Evolutionary conservation across 225 moss, liverwort and hornwort genomes (phyloP).

Genomic region (Thuidium tamariscinum): DNA sequence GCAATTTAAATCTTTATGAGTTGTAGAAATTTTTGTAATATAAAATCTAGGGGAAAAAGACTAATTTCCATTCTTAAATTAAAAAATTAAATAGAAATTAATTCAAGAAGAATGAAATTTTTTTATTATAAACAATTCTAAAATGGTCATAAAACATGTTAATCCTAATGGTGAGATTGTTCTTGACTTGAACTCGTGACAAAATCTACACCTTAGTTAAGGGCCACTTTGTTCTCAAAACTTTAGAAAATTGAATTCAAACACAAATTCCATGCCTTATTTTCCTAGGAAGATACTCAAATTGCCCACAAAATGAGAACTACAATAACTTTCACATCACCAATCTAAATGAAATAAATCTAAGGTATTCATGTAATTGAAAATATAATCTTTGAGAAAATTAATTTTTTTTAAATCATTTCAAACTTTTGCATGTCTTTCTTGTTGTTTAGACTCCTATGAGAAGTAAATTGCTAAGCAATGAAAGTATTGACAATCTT

Average conservation of each 20-base stretch:
- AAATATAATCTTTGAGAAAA: background rate
- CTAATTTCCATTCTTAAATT: no score
- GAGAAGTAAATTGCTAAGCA: background rate
- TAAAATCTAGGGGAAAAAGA: background rate
- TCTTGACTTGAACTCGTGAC: background rate
- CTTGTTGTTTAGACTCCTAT: background rate
- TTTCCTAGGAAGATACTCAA: accelerated
- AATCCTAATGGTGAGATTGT: background rate
- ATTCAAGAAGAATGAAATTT: no score
- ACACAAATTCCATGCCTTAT: accelerated
- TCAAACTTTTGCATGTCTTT: accelerated
- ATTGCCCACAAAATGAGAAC: accelerated
- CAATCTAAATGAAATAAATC: background rate
- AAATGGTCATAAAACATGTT: background rate
- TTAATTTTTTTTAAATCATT: no score
- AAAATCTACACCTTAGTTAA: background rate
- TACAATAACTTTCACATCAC: background rate
- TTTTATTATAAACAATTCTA: no score
- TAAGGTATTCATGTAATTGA: background rate
- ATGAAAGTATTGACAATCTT: background rate
- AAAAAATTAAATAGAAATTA: no score
- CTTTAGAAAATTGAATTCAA: background rate
- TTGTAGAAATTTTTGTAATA: background rate
- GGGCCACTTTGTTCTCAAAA: background rate
- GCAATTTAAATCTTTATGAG: background rate